Base-by-base conservation (phyloP, 2,329 filamentous ascomycete species). In the Curvularia sp. region DNA sequence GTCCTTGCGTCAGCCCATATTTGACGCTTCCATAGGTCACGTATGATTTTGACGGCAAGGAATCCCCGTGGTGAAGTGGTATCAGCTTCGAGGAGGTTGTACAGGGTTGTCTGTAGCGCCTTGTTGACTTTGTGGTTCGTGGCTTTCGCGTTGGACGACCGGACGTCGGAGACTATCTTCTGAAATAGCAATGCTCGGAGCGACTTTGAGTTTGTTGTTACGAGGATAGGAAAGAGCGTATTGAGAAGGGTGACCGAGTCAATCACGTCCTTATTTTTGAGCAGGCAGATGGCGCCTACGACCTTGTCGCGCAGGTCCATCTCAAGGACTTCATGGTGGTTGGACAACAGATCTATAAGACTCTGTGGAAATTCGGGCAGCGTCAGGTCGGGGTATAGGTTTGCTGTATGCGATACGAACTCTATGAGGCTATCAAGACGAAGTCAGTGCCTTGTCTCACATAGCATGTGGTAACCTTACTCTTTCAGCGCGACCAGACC, bases 11-110 rank as follows among this genome's bases (percentile, higher is more conserved):
- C 95, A 9, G 91, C 92, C 95, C 95, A 99, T 63, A 98, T 89
- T 69, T 97, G 93, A 46, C 94, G 86, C 79, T 93, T 96, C 95
- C 95, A 99, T 72, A 99, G 82, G 80, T 99, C 95, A 61, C 94
- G 86, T 3, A 93, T 96, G 64, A 99, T 86, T 78, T 97, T 97
- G 60, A 97, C 92, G 3, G 95, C 93, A 95, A 95, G 99, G 49
- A 99, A 84, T 3, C 91, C 92, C 72, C 96, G 95, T 1, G 91
- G 84, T 0, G 93, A 96, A 8, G 90, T 84, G 41, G 90, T 87
- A 76, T 99, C 94, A 3, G 90, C 91, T 15, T 91, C 92, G 43
- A 98, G 86, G 23, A 98, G 84, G 77, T 97, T 97, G 82, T 92
- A 96, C 27, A 98, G 86, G 12, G 96, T 92, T 3, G 91, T 96